A percentile compares a stretch with the other conserved stretches of the same genome.
phyloP scores from a whole-genome alignment of 139 green algal species.

The Parachlorella kessleri region DNA sequence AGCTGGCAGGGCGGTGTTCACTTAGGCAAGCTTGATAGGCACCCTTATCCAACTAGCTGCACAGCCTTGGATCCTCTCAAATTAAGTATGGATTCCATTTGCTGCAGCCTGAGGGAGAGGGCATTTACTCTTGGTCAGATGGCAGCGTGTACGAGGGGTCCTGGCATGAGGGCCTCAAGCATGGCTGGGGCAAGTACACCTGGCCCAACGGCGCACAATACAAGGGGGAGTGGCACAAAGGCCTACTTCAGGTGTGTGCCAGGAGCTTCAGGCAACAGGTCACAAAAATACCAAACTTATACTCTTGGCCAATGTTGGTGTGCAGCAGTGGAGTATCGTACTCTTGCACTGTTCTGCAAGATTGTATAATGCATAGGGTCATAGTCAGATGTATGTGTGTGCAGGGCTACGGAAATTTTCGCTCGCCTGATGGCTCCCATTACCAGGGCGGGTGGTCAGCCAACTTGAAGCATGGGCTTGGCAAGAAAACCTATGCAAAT shows the following conservation, averaged over 20 bases:
- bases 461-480: constrained; percentile 81
- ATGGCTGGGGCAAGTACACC: constrained; percentile 73
- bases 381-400: too few species aligned
- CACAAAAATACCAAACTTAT: too few species aligned
- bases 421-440: constrained; percentile 59
- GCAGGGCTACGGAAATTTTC: constrained; percentile 78
- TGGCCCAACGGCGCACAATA: constrained; percentile 77
- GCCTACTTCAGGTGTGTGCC: constrained; percentile 57
- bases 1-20: too few species aligned
- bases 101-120: constrained; percentile 75
- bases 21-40: too few species aligned
- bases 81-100: too few species aligned
- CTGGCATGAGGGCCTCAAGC: constrained; percentile 72
- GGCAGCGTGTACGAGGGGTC: constrained; percentile 70
- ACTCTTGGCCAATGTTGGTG: too few species aligned
- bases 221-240: constrained; percentile 74
- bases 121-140: constrained; percentile 77
- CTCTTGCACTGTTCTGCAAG: too few species aligned
- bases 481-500: constrained; percentile 77
- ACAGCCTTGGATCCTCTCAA: too few species aligned
- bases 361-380: too few species aligned
- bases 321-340: too few species aligned
- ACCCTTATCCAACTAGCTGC: too few species aligned
- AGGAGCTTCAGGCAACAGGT: too few species aligned
- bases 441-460: constrained; percentile 75